Evolutionary conservation across 768 basidiomycete species (phyloP).

Genomic region (Coprinellus micaceus): DNA sequence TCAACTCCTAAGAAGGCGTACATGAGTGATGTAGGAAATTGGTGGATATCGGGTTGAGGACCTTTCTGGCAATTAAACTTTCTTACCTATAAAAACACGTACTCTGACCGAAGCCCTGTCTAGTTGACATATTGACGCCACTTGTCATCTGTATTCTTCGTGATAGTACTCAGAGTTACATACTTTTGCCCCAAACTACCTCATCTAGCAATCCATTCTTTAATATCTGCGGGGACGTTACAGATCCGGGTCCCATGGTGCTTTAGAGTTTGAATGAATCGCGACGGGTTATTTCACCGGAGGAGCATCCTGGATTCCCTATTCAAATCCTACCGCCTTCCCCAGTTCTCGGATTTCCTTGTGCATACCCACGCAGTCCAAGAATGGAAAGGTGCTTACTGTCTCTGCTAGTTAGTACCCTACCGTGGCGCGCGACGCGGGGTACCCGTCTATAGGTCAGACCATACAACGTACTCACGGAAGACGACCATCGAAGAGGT

Average conservation of each 20-base stretch:
- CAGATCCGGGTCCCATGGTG: constrained; percentile 7
- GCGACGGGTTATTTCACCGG: neutral
- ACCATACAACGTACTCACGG: too few relatives aligned
- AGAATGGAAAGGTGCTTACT: constrained; percentile 2
- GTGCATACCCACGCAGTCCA: neutral
- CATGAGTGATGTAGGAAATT: neutral
- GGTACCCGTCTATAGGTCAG: too few relatives aligned
- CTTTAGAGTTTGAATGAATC: neutral
- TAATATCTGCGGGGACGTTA: neutral
- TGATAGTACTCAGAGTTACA: constrained; percentile 18
- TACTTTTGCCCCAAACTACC: constrained; percentile 18
- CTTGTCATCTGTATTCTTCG: constrained; percentile 35
- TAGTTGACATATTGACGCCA: constrained; percentile 43
- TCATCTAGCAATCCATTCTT: constrained; percentile 2
- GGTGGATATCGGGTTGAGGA: neutral
- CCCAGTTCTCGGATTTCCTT: neutral
- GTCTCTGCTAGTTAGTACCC: neutral
- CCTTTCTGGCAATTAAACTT: constrained; percentile 40
- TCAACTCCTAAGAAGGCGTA: constrained; percentile 16
- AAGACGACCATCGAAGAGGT: too few relatives aligned
- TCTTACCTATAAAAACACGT: constrained; percentile 30
- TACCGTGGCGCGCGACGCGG: neutral
- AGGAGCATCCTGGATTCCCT: neutral
- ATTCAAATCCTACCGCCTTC: neutral
- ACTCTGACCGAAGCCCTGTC: constrained; percentile 38